phyloP scores from a whole-genome alignment of 495 filamentous ascomycete species.

The Neurospora intermedia region DNA sequence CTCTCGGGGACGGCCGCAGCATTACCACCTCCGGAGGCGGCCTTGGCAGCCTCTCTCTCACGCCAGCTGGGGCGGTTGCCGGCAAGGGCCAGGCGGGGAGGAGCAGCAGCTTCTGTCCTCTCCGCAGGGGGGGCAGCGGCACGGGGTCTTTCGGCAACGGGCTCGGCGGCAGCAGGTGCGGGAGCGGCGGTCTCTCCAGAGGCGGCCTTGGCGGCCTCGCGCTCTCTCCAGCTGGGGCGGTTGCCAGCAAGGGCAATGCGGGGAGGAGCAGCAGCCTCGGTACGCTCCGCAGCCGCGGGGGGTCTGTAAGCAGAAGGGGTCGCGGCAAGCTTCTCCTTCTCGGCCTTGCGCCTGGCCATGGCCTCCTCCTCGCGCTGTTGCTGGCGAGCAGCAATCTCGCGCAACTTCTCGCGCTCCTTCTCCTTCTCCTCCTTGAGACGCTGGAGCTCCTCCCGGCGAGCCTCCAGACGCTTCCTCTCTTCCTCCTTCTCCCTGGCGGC shows the following conservation, averaged over 20 bases:
- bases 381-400: slow-evolving; percentile 41
- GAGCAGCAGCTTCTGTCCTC: slow-evolving; percentile 33
- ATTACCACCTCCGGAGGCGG: slow-evolving; percentile 13
- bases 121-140: slow-evolving; percentile 11
- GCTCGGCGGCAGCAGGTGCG: background rate
- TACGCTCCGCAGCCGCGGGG: slow-evolving; percentile 24
- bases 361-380: slow-evolving; percentile 44
- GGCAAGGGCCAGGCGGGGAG: slow-evolving; percentile 59
- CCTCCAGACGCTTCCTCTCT: slow-evolving; percentile 61
- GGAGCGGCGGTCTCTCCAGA: background rate
- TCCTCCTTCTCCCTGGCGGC: slow-evolving; percentile 72
- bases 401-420: slow-evolving; percentile 59
- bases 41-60: slow-evolving; percentile 66
- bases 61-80: slow-evolving; percentile 64
- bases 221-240: slow-evolving; percentile 36
- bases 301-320: slow-evolving; percentile 24
- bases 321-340: slow-evolving; percentile 27
- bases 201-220: slow-evolving; percentile 24
- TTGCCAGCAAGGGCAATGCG: slow-evolving; percentile 20
- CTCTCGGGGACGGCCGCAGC: slow-evolving; percentile 10
- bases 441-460: slow-evolving; percentile 44
- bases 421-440: slow-evolving; percentile 74
- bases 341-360: slow-evolving; percentile 37
- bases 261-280: slow-evolving; percentile 23
- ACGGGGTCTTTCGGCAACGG: slow-evolving; percentile 4